Conservation (phyloP, 140 eudicot species). For the Ambrosia hybrid region DNA sequence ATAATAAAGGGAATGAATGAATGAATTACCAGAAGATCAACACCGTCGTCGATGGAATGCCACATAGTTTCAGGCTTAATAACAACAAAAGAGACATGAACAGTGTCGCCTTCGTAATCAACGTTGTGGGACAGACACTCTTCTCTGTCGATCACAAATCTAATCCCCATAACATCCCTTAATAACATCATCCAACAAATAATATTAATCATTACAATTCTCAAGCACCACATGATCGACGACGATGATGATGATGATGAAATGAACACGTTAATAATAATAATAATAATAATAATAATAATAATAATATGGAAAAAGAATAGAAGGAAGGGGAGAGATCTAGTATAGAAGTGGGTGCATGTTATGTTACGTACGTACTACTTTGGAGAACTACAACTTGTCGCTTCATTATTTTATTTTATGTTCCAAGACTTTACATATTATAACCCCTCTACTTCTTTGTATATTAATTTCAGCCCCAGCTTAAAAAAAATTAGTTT, state of each 20-base stretch:
- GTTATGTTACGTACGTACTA: neutral
- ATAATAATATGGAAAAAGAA: neutral
- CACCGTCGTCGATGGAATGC: conserved; percentile 64
- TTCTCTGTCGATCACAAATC: conserved; percentile 80
- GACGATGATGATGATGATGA: neutral
- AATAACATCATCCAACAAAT: conserved; percentile 19
- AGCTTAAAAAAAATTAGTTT: too few relatives aligned
- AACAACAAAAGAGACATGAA: conserved; percentile 80
- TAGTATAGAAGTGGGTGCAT: neutral
- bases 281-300: neutral
- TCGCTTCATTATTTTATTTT: conserved; percentile 4
- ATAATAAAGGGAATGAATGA: neutral
- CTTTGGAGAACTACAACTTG: conserved; percentile 30
- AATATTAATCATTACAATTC: conserved; percentile 16
- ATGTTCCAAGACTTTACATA: neutral
- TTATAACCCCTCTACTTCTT: neutral
- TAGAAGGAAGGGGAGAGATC: conserved; percentile 11
- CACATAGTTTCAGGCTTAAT: conserved; percentile 68
- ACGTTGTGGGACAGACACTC: conserved; percentile 81
- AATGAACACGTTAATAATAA: neutral
- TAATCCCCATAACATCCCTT: conserved; percentile 50
- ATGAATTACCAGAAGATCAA: conserved; percentile 67
- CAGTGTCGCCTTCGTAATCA: conserved; percentile 65
- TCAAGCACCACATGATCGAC: conserved; percentile 15
- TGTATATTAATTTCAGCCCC: neutral